A percentile compares a stretch with the other conserved stretches of the same genome.
Conservation (phyloP, 768 basidiomycete genomes). For the Floccularia luteovirens region DNA sequence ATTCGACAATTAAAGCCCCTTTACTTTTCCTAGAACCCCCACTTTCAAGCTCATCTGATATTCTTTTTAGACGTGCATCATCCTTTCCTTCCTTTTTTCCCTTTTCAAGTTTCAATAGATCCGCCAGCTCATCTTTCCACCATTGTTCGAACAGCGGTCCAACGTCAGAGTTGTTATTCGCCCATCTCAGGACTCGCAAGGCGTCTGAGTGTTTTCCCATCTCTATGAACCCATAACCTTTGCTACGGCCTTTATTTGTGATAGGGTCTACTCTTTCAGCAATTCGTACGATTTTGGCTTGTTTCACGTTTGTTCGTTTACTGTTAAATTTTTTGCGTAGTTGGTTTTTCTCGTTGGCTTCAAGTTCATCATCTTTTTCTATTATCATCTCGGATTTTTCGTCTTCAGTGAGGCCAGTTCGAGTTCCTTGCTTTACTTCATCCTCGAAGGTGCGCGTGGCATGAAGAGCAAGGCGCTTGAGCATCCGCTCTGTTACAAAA, state of each 20-base stretch:
- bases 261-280: conserved; percentile 83
- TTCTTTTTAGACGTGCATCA: conserved; percentile 45
- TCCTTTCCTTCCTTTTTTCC: conserved; percentile 53
- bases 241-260: conserved; percentile 81
- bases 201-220: conserved; percentile 85
- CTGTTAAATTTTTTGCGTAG: conserved; percentile 18
- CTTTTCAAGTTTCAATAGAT: conserved; percentile 51
- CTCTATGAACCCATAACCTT: conserved; percentile 95
- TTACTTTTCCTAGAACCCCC: conserved; percentile 32
- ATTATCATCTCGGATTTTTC: conserved; percentile 49
- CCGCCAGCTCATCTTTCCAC: conserved; percentile 77
- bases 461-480: conserved; percentile 83
- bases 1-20: conserved; percentile 77
- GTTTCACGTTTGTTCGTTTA: conserved; percentile 53
- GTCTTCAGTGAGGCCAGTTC: conserved; percentile 60
- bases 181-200: conserved; percentile 85
- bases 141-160: conserved; percentile 62
- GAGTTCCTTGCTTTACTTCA: conserved; percentile 58
- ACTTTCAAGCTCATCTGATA: conserved; percentile 46
- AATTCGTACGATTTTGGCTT: conserved; percentile 90
- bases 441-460: conserved; percentile 71
- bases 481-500: conserved; percentile 82
- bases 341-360: conserved; percentile 16
- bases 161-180: conserved; percentile 79
- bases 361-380: conserved; percentile 10